A percentile compares a stretch with the other conserved stretches of the same genome.
Conservation (phyloP, 2,329 filamentous ascomycete genomes). For the Trichoderma aggressivum region DNA sequence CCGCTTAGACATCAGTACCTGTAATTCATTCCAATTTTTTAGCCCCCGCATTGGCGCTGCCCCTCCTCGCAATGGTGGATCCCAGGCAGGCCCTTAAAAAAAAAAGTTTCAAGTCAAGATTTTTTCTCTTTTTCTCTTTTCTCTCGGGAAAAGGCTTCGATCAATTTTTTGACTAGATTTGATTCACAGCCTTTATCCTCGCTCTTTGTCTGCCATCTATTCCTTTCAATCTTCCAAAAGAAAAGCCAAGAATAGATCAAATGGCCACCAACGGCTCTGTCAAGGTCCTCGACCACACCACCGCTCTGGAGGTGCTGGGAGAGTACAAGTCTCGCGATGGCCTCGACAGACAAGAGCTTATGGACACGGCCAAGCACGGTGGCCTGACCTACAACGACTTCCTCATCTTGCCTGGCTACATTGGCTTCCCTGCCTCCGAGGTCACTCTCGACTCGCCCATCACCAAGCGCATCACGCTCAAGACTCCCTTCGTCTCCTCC, state of each 20-base stretch:
- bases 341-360: constrained; percentile 77
- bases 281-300: constrained; percentile 67
- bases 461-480: constrained; percentile 92
- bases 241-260: constrained; percentile 29
- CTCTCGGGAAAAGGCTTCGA: constrained; percentile 52
- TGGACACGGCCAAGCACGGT: constrained; percentile 88
- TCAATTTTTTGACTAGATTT: constrained; percentile 29
- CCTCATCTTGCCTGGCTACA: constrained; percentile 92
- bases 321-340: constrained; percentile 82
- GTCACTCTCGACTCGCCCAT: constrained; percentile 86
- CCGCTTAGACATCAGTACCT: neutral
- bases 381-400: constrained; percentile 99
- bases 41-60: neutral
- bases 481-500: constrained; percentile 94
- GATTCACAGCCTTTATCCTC: constrained; percentile 43
- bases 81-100: constrained; percentile 20
- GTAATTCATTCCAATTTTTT: neutral
- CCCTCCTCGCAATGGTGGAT: constrained; percentile 15
- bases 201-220: constrained; percentile 27
- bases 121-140: constrained; percentile 42
- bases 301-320: constrained; percentile 75
- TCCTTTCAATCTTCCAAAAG: constrained; percentile 7
- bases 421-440: constrained; percentile 91
- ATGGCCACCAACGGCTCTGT: constrained; percentile 63
- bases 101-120: constrained; percentile 42